Conservation (phyloP, 805 yeast species). For the Sugiyamaella floridensis region DNA sequence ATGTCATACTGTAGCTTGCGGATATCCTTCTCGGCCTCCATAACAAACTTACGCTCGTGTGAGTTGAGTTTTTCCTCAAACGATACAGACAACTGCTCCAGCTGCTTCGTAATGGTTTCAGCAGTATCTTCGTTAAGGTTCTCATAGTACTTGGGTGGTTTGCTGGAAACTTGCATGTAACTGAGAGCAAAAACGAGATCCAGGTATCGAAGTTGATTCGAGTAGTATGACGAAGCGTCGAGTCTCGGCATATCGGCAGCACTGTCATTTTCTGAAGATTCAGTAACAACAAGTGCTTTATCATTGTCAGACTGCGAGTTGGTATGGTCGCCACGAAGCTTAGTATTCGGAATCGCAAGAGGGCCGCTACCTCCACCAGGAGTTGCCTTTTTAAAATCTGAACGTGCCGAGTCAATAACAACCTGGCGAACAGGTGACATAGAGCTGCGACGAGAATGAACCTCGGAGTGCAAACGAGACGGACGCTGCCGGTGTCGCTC, state of each 20-base stretch:
- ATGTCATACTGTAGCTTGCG: slow-evolving; percentile 17
- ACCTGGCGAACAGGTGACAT: slow-evolving; percentile 8
- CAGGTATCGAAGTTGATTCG: slow-evolving; percentile 13
- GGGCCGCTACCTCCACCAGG: too few relatives aligned
- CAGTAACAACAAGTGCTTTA: not conserved
- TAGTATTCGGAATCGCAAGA: too few relatives aligned
- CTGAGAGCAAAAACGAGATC: slow-evolving; percentile 15
- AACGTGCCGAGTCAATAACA: not conserved
- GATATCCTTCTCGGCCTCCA: slow-evolving; percentile 10
- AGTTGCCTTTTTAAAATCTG: not conserved
- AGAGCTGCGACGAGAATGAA: slow-evolving; percentile 4
- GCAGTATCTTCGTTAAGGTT: slow-evolving; percentile 9
- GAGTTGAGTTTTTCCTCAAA: slow-evolving; percentile 9
- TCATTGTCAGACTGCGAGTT: not conserved
- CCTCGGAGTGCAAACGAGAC: not conserved
- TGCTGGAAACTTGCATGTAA: slow-evolving; percentile 5
- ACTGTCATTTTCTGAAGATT: not conserved
- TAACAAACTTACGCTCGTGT: slow-evolving; percentile 9
- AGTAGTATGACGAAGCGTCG: slow-evolving; percentile 2
- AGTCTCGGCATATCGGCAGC: not conserved
- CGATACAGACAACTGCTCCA: slow-evolving; percentile 9
- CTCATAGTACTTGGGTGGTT: slow-evolving; percentile 6
- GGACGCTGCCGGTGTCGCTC: not conserved
- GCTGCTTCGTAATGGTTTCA: slow-evolving; percentile 7
- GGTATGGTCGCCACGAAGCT: too few relatives aligned